Percentiles rank a stretch among this genome's conserved stretches.
Conservation (phyloP, 768 basidiomycete species). For the Termitomyces sp. region DNA sequence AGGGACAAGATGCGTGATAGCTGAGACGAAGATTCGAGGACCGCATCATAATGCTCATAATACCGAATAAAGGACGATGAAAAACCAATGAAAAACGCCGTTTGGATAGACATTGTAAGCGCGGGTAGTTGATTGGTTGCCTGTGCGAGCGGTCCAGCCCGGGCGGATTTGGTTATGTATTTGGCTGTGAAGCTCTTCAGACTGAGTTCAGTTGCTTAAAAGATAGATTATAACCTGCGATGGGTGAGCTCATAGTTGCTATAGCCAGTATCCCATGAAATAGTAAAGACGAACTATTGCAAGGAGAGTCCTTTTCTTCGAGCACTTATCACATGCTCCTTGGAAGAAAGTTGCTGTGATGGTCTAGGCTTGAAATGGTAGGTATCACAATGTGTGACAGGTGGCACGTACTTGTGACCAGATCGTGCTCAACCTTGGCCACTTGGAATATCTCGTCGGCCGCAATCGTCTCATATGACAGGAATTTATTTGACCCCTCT, state of each 20-base stretch:
- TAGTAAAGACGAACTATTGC: too few species aligned
- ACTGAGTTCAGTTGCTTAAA: too few species aligned
- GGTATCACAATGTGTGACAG: not conserved
- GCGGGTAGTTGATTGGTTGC: not conserved
- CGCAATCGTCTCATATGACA: not conserved
- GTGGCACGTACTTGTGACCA: not conserved
- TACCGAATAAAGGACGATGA: not conserved
- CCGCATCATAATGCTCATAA: not conserved
- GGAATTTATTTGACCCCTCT: conserved; percentile 33
- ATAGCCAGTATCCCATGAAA: not conserved
- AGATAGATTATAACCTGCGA: too few species aligned
- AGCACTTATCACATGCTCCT: too few species aligned
- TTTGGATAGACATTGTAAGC: not conserved
- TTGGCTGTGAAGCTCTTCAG: not conserved
- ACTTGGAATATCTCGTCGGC: not conserved
- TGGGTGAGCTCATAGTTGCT: not conserved
- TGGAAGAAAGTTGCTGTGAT: too few species aligned
- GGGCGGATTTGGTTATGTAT: too few species aligned
- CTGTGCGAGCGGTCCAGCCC: not conserved
- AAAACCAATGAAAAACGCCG: not conserved
- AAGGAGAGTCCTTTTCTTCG: too few species aligned
- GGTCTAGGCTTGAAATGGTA: too few species aligned
- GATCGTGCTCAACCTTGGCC: not conserved
- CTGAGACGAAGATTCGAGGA: not conserved
- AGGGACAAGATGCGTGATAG: too few species aligned